Base-by-base conservation (phyloP, 768 basidiomycete species). In the Boletus sp. region DNA sequence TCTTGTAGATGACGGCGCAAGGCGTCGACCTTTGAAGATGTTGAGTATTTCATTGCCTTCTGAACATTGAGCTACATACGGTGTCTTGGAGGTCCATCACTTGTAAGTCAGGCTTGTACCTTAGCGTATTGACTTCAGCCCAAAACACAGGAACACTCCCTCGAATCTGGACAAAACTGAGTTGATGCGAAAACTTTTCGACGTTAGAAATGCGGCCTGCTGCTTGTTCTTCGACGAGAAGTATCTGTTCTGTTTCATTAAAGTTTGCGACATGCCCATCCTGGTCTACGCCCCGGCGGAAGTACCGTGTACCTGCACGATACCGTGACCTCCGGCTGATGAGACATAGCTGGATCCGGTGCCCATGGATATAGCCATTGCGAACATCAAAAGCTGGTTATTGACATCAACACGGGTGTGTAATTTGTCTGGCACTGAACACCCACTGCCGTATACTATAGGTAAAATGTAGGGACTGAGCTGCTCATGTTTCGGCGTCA, bases 221-320 rank as follows among this genome's bases (percentile, higher is more conserved):
- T 32, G 76, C 75, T 47, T 77, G 78, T 47, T 77, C 79, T 57
- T 93, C 90, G 12, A 95, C 80, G 15, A 96, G 78, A 29, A 96
- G 76, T 56, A 99, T 78, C 70, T 98, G 97, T 69, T 99, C 97
- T 7, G 97, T 96, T 73, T 99, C 97, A 70, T 98, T 97, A 76
- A 93, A 98, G 73, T 99, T 99, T 55, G 94, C 93, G 41, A 92
- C 91, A 69, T 98, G 84, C 2, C 95, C 97, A 9, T 89, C 78
- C 18, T 83, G 77, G 71, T 98, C 94, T 63, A 99, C 81, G 5
- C 97, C 97, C 47, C 97, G 87, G 18, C 93, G 84, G 76, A 98
- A 97, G 80, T 96, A 98, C 49, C 97, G 91, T 14, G 97, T 98
- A 6, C 97, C 97, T 30, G 97, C 93, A 56, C 96, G 86, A 76